Base-by-base conservation (phyloP, 2,329 filamentous ascomycete species). In the Harringtonia aguacate region DNA sequence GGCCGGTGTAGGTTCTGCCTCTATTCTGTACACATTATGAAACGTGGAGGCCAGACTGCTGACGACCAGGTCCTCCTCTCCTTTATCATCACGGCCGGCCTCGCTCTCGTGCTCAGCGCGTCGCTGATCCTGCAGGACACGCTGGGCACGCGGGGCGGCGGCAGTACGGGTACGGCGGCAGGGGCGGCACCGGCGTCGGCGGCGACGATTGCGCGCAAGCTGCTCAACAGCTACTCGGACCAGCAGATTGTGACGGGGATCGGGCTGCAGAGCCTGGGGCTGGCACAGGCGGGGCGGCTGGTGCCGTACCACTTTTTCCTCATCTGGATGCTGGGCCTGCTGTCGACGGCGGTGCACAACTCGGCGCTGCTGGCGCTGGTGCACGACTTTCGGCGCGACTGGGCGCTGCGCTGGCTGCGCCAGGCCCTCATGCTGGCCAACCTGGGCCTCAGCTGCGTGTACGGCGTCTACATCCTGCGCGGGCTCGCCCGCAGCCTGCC, bases 221-320 rank as follows among this genome's bases (percentile, higher is more conserved):
- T 84, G 3, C 72, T 84, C 39, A 75, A 73, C 55, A 70, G 75
- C 48, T 77, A 81, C 61, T 77, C 73, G 17, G 79, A 84, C 59
- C 79, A 83, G 55, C 79, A 84, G 58, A 77, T 84, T 57, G 64
- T 84, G 44, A 79, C 77, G 17, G 79, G 80, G 34, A 82, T 84
- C 56, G 78, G 75, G n/a, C 75, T 84, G 45, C 79, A 84, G 56
- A 68, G 66, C 45, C 68, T 84, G 21, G 80, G 74, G 0, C 68
- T 84, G 1, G 73, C 73, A 5, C 77, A 78, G 54, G 71, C 75
- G 55, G 61, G 69, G 37, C 64, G 65, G 6, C 70, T 84, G 56
- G 69, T 79, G 0, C 71, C 77, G 0, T 84, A 84, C 56, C 79
- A 84, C 60, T 82, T 84, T 63, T 83, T 83, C 63, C 70, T 83